Evolutionary conservation across 352 stramenopile species (phyloP).

Genomic region (Globisporangium barbulae): DNA sequence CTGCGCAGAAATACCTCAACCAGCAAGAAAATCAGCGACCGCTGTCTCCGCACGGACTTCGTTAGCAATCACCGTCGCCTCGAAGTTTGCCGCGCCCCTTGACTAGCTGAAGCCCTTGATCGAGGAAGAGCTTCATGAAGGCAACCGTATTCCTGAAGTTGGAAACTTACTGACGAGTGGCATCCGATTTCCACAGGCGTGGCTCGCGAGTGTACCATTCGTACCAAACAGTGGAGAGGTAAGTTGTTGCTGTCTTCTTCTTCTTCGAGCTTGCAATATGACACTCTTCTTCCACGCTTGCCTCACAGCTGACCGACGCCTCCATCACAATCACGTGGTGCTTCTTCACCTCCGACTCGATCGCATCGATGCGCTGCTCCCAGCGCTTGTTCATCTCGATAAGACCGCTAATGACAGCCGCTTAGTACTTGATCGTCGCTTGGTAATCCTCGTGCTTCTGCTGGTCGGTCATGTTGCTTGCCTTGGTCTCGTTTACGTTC

Average conservation of each 20-base stretch:
- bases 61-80: not conserved
- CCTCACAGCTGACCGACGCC: not conserved
- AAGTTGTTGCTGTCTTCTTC: not conserved
- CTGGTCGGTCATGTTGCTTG: not conserved
- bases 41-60: not conserved
- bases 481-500: not conserved
- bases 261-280: not conserved
- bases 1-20: not conserved
- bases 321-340: not conserved
- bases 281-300: not conserved
- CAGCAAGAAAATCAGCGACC: not conserved
- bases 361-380: not conserved
- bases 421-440: constrained; percentile 6
- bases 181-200: not conserved
- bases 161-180: constrained; percentile 2
- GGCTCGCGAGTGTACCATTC: constrained; percentile 9
- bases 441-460: not conserved
- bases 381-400: constrained; percentile 6
- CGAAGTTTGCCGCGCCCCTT: not conserved
- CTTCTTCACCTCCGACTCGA: not conserved
- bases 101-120: not conserved
- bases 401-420: constrained; percentile 8
- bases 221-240: not conserved
- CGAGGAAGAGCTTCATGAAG: not conserved
- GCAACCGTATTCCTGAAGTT: not conserved